A percentile compares a stretch with the other conserved stretches of the same genome.
These are phyloP conservation scores for Mayamaea pseudoterrestris DNA, from an alignment of 108 stramenopile genomes.

Conservation along the genomic window DNA sequence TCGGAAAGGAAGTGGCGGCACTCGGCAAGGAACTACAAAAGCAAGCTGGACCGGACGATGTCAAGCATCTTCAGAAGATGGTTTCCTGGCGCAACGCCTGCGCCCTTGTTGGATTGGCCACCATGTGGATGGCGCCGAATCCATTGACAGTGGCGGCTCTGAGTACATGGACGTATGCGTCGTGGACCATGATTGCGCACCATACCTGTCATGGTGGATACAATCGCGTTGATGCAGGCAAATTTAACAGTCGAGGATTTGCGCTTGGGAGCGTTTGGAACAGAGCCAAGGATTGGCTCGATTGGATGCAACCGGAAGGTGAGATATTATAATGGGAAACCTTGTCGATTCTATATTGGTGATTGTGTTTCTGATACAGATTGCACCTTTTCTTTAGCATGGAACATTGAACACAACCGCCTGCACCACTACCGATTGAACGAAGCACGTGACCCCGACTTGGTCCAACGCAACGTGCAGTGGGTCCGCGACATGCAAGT, in stretches of 20 bases:
- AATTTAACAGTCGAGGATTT: constrained; percentile 50
- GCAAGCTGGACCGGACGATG: constrained; percentile 66
- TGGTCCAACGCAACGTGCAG: constrained; percentile 74
- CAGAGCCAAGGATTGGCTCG: constrained; percentile 58
- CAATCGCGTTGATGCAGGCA: constrained; percentile 38
- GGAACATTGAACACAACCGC: constrained; percentile 91
- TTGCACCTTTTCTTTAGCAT: too few relatives aligned
- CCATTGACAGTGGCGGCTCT: constrained; percentile 41
- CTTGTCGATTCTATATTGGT: too few relatives aligned
- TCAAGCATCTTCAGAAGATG: constrained; percentile 84
- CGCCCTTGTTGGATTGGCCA: constrained; percentile 55
- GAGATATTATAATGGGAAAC: too few relatives aligned
- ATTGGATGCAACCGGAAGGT: constrained; percentile 77
- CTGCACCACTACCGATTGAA: constrained; percentile 79
- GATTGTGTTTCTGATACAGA: too few relatives aligned
- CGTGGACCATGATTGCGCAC: constrained; percentile 74
- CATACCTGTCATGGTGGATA: constrained; percentile 73
- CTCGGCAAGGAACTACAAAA: constrained; percentile 66
- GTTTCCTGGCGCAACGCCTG: constrained; percentile 65
- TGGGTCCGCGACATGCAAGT: constrained; percentile 41
- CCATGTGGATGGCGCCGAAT: constrained; percentile 43
- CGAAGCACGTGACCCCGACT: constrained; percentile 76
- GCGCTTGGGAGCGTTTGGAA: constrained; percentile 37
- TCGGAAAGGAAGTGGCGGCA: constrained; percentile 60
- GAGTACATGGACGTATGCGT: constrained; percentile 40